Evolutionary conservation across 371 early-diverging fungal genomes (phyloP), one percentile per base, ranked within the genome.

Genomic region (Mortierella sp.): DNA sequence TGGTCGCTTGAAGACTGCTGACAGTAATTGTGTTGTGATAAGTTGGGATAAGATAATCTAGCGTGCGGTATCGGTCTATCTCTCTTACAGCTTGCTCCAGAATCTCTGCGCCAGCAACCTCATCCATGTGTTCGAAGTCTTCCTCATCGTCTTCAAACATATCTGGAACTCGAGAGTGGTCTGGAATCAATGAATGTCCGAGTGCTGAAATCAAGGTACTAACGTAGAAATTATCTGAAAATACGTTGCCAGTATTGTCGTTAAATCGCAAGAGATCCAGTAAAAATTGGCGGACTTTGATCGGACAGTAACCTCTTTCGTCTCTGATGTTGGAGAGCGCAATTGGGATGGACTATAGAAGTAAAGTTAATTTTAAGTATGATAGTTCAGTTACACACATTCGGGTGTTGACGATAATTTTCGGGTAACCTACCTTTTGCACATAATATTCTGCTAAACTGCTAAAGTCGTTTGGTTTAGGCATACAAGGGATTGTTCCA

Each of bases 191-290:
- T 0, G 93, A 78, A 73, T 94, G 88, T 4, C 92, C 93, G 22
- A 96, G 81, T 0, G 94, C 88, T 2, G 88, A 87, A 32, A 96
- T 89, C 32, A 96, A 71, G 1, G 89, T 85, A 17, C 93, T 85
- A 40, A 96, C 80, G 65, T 93, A 96, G 66, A 93, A 94, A 58
- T 90, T 86, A 68, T 97, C 98, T 2, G 96, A 92, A 65, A 89
- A 96, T 83, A 88, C 84, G 72, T 98, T 98, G 37, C 92, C 92
- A 40, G 94, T 90, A 74, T 98, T 97, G 83, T 98, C 97, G 77
- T 97, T 97, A 83, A 92, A 95, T 49, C 89, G 87, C 42, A 97
- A 84, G 15, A 96, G 85, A 37, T 93, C 90, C 66, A 96, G 67
- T 40, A 98, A 69, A 51, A 94, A 87, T 23, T 88, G 84, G 0